Percentiles rank a stretch among this genome's conserved stretches.
Evolutionary conservation across 2,329 filamentous ascomycete genomes (phyloP).

Genomic region (Nakataea oryzae): DNA sequence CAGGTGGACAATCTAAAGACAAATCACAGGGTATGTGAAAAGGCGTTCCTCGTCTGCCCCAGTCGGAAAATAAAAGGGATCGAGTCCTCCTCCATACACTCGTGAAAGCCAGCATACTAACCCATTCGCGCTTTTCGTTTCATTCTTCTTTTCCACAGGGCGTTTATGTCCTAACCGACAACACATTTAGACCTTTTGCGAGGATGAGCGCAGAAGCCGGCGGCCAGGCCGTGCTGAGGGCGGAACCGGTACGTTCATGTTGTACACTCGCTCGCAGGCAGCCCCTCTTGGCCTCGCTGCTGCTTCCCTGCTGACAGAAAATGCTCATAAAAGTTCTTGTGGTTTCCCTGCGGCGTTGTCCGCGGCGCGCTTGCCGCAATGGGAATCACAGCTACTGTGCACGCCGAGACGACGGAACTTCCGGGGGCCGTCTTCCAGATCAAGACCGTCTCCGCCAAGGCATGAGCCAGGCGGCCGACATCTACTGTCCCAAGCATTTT

Average conservation of each 20-base stretch:
- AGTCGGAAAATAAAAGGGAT: background rate
- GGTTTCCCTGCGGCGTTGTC: slow-evolving; percentile 90
- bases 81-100: background rate
- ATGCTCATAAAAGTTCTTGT: slow-evolving; percentile 59
- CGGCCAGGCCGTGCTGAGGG: slow-evolving; percentile 60
- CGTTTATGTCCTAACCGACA: slow-evolving; percentile 93
- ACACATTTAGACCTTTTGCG: slow-evolving; percentile 76
- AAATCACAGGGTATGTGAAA: slow-evolving; percentile 67
- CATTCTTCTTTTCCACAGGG: slow-evolving; percentile 40
- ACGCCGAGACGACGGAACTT: slow-evolving; percentile 80
- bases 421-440: slow-evolving; percentile 93
- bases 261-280: too few relatives aligned
- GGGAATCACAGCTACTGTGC: slow-evolving; percentile 83
- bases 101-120: slow-evolving; percentile 5
- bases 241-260: slow-evolving; percentile 60
- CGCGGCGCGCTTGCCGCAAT: slow-evolving; percentile 85
- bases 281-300: background rate
- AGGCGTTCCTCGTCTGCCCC: background rate
- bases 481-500: too few relatives aligned
- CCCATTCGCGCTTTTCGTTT: background rate
- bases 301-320: background rate
- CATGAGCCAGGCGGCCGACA: slow-evolving; percentile 23
- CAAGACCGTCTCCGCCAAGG: slow-evolving; percentile 64
- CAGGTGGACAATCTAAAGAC: slow-evolving; percentile 99
- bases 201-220: slow-evolving; percentile 79